Base-by-base conservation (phyloP, 345 rosid species). In the Hevea brasiliensis region DNA sequence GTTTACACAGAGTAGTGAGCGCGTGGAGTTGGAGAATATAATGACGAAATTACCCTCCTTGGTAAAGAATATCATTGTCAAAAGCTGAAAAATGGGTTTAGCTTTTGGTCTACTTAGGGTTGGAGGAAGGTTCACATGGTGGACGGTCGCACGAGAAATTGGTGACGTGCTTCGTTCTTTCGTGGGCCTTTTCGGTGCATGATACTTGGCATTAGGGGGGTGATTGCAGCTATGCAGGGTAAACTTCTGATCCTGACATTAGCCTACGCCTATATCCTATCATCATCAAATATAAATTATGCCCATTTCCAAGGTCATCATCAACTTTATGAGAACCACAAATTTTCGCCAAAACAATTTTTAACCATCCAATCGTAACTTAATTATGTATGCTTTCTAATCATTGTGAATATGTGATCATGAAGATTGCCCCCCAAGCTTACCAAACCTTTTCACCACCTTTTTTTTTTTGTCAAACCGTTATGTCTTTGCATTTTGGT, bases 91-190 rank as follows among this genome's bases (percentile, higher is more conserved):
- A n/a, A 41, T 27, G 65, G 53, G 17, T 8, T 13, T 18, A 1
- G 68, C 64, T 59, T 74, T 64, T 68, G 71, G 67, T 56, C 58
- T 24, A 1, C 21, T 45, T 23, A 42, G 61, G 65, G 13, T 58
- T 27, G 29, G 47, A 51, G 67, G 55, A 69, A n/a, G 11, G 71
- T 50, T 83, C 83, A 80, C 81, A 62, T 50, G 84, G 80, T 17
- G 71, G 71, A 71, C 74, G 75, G 67, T 66, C 20, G 50, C 87
- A 84, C 87, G 82, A 61, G 83, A 69, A 41, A 44, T 60, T 1
- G 66, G 68, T 84, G 87, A 81, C n/a, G 1, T 11, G 10, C 63
- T 51, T 69, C 8, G 3, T 18, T 48, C n/a, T 41, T 47, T 64
- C 23, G 4, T 9, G 11, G 26, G 57, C 53, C 21, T 51, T 75